Base-by-base conservation (phyloP, 139 green algal genomes). In the Volvox africanus region DNA sequence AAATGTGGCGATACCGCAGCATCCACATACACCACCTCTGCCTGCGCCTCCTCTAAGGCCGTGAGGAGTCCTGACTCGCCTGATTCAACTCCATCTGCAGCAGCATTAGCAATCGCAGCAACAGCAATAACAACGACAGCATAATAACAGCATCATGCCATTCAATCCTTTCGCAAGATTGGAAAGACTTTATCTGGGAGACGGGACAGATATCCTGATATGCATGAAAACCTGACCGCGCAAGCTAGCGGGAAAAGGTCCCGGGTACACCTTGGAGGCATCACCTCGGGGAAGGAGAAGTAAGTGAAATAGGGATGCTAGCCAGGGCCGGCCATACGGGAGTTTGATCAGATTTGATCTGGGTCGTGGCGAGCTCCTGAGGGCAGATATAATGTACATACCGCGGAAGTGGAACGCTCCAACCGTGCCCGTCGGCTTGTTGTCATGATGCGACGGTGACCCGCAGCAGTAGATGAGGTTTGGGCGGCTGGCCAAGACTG, bases 401-500 rank as follows among this genome's bases (percentile, higher is more conserved):
- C 92, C 92, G 81, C 69, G 84, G 85, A 94, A 94, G 21, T 78
- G 36, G 36, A 94, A 77, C 30, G 84, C 16, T 17, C 67, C 77
- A 13, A 94, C 33, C 2, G 44, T 61, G 20, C 65, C 83, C 3
- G 75, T 14, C 61, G 65, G 44, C 24, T 68, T 89, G 84, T 88
- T 61, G 1, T 84, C 50, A 1, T 81, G 77, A 55, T 85, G 76
- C 28, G 24, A 75, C 19, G 89, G 67, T 35, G 91, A 80, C 26
- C 93, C 93, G 62, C 62, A 88, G 19, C 95, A 88, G 87, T 97
- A 98, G 26, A 98, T 50, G 37, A 97, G 78, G 61, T 94, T 95
- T 11, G 96, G 96, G 21, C 87, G 88, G 71, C 90, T 93, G 5
- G 69, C 80, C 36, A 92, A 61, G 16, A 96, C 55, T n/a, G 89